Evolutionary conservation across 1,284 basidiomycete genomes (phyloP), one percentile per base, ranked within the genome.

Genomic region (Gastroboletus turbinatus): DNA sequence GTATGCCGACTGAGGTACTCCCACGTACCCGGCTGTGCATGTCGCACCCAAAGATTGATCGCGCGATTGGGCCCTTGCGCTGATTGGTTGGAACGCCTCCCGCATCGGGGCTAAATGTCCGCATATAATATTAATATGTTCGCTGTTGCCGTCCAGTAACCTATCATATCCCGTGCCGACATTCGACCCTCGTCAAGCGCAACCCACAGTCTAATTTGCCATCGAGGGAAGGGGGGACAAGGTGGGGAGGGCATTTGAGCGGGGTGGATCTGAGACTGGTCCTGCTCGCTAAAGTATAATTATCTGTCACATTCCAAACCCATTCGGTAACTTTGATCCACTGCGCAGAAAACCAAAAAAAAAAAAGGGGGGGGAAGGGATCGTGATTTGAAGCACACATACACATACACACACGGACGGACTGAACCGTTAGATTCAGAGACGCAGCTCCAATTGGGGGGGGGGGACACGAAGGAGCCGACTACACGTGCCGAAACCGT

Each of bases 21-120:
- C 48, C 66, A 67, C 67, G 69, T 53, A 49, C 40, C 35, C 53
- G 65, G 66, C 66, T 66, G 61, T 69, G 54, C 50, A 43, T 45
- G 51, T 53, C 50, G 48, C 52, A 51, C 47, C 35, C 56, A 46
- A 57, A 29, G 56, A 65, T 65, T 57, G 64, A 68, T 67, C 63
- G 43, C 57, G 40, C 54, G 60, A 54, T 59, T 39, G 33, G 44
- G 4, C 4, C 16, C 21, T 9, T 10, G n/a, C 25, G 25, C 47
- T 63, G 54, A 67, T 67, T 67, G 56, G 58, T 23, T 16, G 9
- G 10, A 38, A 19, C 5, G 13, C 14, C 10, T n/a, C 14, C 8
- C n/a, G n/a, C n/a, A 43, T 66, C 62, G 59, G 45, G n/a, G 1
- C 35, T 42, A 33, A 60, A 23, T 56, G 36, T n/a, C 44, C 45